Base-by-base conservation (phyloP, 2,329 filamentous ascomycete genomes). In the Xylariales sp. region DNA sequence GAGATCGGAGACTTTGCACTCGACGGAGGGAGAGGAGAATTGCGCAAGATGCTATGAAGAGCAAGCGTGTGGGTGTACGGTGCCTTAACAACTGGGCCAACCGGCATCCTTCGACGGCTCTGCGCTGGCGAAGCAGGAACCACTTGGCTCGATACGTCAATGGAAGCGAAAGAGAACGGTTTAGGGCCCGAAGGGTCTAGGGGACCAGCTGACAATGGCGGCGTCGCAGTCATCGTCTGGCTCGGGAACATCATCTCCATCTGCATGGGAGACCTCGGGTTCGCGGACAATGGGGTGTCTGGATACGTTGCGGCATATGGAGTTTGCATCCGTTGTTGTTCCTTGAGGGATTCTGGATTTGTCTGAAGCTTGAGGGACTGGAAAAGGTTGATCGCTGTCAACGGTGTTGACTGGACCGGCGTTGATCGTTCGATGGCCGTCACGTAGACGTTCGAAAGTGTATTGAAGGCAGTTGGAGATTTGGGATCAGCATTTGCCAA, bases 401-500 rank as follows among this genome's bases (percentile, higher is more conserved):
- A 54, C 6, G 73, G 69, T 27, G 71, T 68, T 24, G 67, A 56
- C 31, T 68, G 66, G 25, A 64, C 52, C 3, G 75, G 71, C 1
- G 75, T 73, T 20, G 74, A 71, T 46, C 76, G 73, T 58, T 80
- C 78, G 40, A 83, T 80, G 46, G 78, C 75, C 3, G 74, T 76
- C 19, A 75, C 73, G 53, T 83, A 83, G 46, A 78, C 74, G 60
- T 83, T 83, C 40, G 78, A 80, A 28, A 83, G 69, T 2, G 80
- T 83, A 60, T 83, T 83, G 63, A 82, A 81, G 16, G 77, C 67
- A 1, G 80, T 83, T 3, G 78, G 76, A 22, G 79, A 80, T 44
- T 68, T 73, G 21, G 76, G 73, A 50, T 82, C 72, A 28, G 75
- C 60, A 38, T 68, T 65, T 16, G 67, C 60, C 31, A 74, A 55